Percentiles rank a stretch among this genome's conserved stretches.
Conservation (phyloP, 73 alveolate genomes). For the Paramecium sexaurelia region DNA sequence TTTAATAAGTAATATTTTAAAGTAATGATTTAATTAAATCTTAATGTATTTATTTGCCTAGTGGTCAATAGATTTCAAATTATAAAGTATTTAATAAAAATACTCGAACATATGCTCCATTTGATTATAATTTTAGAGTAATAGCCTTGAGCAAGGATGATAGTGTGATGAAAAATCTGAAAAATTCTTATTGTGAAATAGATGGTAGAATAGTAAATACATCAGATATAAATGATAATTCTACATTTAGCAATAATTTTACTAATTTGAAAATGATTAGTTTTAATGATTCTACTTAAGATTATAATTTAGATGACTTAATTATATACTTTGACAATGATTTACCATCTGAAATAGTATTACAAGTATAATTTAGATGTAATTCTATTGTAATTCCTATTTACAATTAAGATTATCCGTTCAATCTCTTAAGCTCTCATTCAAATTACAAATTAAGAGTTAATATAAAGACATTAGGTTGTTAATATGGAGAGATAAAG, state of each 20-base stretch:
- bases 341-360: neutral
- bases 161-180: neutral
- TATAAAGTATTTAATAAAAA: neutral
- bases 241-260: neutral
- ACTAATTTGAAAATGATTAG: neutral
- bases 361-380: neutral
- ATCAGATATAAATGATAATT: neutral
- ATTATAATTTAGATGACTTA: conserved; percentile 28
- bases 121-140: neutral
- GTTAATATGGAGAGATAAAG: neutral
- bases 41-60: neutral
- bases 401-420: neutral
- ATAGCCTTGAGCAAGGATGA: neutral
- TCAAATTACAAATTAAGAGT: neutral
- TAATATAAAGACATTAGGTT: neutral
- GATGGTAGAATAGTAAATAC: neutral
- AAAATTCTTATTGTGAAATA: neutral
- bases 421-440: neutral
- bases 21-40: neutral
- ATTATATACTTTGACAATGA: neutral
- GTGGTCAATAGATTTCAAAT: neutral
- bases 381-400: neutral
- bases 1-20: neutral
- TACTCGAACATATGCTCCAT: neutral
- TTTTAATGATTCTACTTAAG: neutral